Percentiles rank a stretch among this genome's conserved stretches.
These are phyloP conservation scores for Ehretia macrophylla DNA, from an alignment of 257 asterid genomes.

Conservation along the genomic window DNA sequence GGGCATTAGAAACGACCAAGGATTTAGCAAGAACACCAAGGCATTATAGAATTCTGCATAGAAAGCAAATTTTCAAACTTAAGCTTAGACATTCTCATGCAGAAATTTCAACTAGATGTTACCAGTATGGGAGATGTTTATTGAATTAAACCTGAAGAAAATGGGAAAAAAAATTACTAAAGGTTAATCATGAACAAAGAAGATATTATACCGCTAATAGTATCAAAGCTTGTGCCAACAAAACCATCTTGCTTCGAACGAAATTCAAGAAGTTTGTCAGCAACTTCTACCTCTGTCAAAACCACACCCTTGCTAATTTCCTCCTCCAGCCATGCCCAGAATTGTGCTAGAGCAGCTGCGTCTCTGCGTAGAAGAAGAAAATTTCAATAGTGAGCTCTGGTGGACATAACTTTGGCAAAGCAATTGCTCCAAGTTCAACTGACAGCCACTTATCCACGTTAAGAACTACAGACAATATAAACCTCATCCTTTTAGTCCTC, in stretches of 20 bases:
- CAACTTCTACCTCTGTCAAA: slow-evolving; percentile 82
- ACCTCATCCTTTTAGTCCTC: too few relatives aligned
- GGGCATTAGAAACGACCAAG: too few relatives aligned
- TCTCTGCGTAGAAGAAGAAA: slow-evolving; percentile 46
- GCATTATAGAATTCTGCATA: too few relatives aligned
- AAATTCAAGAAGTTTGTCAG: slow-evolving; percentile 78
- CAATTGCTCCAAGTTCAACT: background rate
- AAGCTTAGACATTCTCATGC: too few relatives aligned
- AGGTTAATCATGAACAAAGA: slow-evolving; percentile 13
- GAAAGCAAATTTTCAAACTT: too few relatives aligned
- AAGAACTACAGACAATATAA: too few relatives aligned
- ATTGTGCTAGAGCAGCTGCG: slow-evolving; percentile 91
- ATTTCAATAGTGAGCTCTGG: background rate
- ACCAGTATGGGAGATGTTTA: too few relatives aligned
- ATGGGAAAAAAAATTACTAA: slow-evolving; percentile 6
- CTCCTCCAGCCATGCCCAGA: slow-evolving; percentile 96
- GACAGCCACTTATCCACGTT: too few relatives aligned
- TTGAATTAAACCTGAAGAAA: background rate
- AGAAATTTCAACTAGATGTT: too few relatives aligned
- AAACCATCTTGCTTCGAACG: slow-evolving; percentile 86
- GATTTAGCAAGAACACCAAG: too few relatives aligned
- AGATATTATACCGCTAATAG: slow-evolving; percentile 78
- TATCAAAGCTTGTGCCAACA: slow-evolving; percentile 88
- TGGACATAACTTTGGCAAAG: background rate
- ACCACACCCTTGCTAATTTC: slow-evolving; percentile 46